Evolutionary conservation across 1,139 yeast genomes (phyloP).

Genomic region (Lodderomyces orthopsilosis): DNA sequence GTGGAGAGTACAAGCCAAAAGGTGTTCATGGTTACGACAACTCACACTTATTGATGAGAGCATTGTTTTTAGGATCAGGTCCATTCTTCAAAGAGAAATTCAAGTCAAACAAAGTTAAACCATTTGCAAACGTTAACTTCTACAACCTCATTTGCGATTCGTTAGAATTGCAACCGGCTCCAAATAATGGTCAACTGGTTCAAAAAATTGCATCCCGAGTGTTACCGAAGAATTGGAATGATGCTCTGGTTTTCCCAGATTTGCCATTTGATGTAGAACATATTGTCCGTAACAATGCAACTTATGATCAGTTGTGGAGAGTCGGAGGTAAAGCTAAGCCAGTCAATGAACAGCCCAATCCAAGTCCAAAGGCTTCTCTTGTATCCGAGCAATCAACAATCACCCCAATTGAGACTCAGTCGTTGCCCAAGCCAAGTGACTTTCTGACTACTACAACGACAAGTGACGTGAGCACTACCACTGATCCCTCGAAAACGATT

Average conservation of each 20-base stretch:
- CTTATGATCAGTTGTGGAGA: conserved; percentile 51
- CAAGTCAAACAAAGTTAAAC: conserved; percentile 41
- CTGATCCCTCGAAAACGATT: neutral
- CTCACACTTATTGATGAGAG: conserved; percentile 75
- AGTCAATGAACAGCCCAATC: conserved; percentile 12
- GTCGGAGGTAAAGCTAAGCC: conserved; percentile 7
- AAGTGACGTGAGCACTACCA: neutral
- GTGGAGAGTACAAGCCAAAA: conserved; percentile 53
- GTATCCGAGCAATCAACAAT: conserved; percentile 24
- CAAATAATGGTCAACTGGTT: conserved; percentile 55
- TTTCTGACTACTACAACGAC: conserved; percentile 14
- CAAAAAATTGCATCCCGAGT: conserved; percentile 24
- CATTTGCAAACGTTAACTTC: conserved; percentile 71
- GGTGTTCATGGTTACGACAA: conserved; percentile 89
- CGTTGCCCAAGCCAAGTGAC: conserved; percentile 38
- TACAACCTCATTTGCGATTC: conserved; percentile 75
- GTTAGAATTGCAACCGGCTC: conserved; percentile 52
- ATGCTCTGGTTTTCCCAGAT: conserved; percentile 53
- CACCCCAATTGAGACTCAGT: conserved; percentile 19
- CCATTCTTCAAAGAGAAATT: conserved; percentile 58
- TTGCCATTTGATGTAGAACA: conserved; percentile 50
- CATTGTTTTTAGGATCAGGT: conserved; percentile 75
- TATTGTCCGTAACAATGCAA: conserved; percentile 41
- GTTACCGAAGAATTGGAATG: conserved; percentile 55
- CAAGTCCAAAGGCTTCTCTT: conserved; percentile 27